Conservation (phyloP, 2,329 filamentous ascomycete genomes). For the Fusarium clavum region DNA sequence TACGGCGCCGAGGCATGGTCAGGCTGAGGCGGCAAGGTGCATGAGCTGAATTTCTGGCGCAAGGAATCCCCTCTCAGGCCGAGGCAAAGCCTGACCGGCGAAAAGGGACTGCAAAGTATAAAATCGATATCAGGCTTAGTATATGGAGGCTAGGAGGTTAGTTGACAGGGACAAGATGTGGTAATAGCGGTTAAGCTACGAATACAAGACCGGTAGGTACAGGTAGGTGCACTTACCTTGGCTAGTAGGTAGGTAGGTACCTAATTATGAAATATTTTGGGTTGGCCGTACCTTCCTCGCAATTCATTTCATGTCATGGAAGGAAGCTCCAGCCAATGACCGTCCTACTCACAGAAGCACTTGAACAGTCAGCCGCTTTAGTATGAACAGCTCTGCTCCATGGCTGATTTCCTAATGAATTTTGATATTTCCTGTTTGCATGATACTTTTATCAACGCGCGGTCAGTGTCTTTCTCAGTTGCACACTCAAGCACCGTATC, state of each 20-base stretch:
- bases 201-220: neutral
- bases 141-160: neutral
- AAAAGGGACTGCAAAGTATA: neutral
- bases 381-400: neutral
- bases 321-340: neutral
- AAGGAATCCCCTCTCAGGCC: neutral
- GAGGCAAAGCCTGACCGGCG: neutral
- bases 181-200: neutral
- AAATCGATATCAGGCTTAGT: neutral
- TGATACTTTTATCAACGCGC: neutral
- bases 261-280: neutral
- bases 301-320: neutral
- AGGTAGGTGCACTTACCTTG: neutral
- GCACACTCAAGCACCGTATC: neutral
- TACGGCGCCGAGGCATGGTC: neutral
- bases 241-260: neutral
- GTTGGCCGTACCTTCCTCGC: neutral
- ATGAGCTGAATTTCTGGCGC: slow-evolving; percentile 20
- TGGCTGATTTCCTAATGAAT: neutral
- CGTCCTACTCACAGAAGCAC: neutral
- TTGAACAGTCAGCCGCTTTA: neutral
- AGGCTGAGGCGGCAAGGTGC: slow-evolving; percentile 6
- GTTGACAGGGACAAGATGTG: neutral
- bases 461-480: neutral
- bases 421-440: neutral